Base-by-base conservation (phyloP, 2,329 filamentous ascomycete species). In the Fusarium caatingaense region DNA sequence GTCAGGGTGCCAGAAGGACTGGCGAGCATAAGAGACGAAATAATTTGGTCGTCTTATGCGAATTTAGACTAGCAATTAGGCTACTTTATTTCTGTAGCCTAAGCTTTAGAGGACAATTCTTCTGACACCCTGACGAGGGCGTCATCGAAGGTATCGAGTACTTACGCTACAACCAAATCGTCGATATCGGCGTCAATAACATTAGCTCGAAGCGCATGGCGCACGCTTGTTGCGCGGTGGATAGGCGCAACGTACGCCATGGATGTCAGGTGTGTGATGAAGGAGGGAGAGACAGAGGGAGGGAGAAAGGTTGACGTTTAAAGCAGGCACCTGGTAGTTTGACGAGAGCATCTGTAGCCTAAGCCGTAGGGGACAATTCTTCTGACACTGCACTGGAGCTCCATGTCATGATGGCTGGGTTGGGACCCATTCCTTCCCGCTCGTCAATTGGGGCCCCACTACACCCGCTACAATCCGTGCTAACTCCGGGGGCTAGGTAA, bases 221-320 rank as follows among this genome's bases (percentile, higher is more conserved):
- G 90, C 69, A 98, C 90, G 83, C 93, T 97, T 79, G 93, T 98
- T 25, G 96, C 92, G 74, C 91, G 88, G 80, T 99, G 96, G 60
- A 99, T 96, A 41, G 96, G 94, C 66, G 93, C 94, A 76, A 99
- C 85, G 80, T 98, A 99, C 55, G 96, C 92, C 96, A 99, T 99
- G 59, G 49, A 76, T 68, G 28, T 51, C 58, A 42, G 56, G 59
- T 47, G 49, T 41, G 54, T 23, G 61, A 46, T 20, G 61, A 46
- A 47, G 34, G 28, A 37, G 53, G 15, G 45, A 32, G 37, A 45
- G 21, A 37, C 44, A 42, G 16, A 46, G 18, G 11, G 34, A 25
- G 45, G 45, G 23, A 55, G 28, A 44, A 50, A 51, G 37, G n/a
- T 42, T 37, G 51, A 41, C 34, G 51, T 46, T 48, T 71, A 56